phyloP scores from a whole-genome alignment of 2,329 filamentous ascomycete genomes.

The Didymella pomorum region DNA sequence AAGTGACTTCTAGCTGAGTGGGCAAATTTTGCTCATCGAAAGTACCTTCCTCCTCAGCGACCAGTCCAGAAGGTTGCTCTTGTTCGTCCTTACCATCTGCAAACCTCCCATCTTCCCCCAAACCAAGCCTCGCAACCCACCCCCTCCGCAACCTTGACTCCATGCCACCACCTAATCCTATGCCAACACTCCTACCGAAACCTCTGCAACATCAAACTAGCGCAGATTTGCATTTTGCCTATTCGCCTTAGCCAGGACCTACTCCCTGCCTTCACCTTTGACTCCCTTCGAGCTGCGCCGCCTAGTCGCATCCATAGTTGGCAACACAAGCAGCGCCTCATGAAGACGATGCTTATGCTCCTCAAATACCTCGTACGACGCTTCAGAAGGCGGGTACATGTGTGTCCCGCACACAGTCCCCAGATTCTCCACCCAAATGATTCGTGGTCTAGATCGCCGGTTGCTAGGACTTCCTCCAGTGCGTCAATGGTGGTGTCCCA shows the following conservation, averaged over 20 bases:
- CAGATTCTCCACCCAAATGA: constrained; percentile 32
- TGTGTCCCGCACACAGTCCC: constrained; percentile 30
- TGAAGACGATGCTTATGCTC: constrained; percentile 24
- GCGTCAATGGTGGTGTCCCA: constrained; percentile 23
- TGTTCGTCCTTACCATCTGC: neutral
- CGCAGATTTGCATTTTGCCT: constrained; percentile 28
- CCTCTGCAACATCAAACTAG: constrained; percentile 28
- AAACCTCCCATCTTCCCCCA: neutral
- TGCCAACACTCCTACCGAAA: constrained; percentile 26
- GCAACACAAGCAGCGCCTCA: constrained; percentile 21
- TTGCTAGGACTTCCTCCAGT: constrained; percentile 23
- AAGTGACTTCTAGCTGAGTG: neutral
- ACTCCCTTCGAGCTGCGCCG: constrained; percentile 1
- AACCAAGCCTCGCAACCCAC: constrained; percentile 22
- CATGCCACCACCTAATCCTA: constrained; percentile 30
- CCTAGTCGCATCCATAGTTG: constrained; percentile 15
- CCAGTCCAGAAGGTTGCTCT: neutral
- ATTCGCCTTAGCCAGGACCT: constrained; percentile 19
- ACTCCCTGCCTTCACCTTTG: constrained; percentile 1
- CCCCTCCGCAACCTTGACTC: constrained; percentile 28
- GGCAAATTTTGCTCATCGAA: neutral
- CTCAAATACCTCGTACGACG: constrained; percentile 11
- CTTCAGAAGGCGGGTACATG: constrained; percentile 10
- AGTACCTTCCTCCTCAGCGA: neutral
- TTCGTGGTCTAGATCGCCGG: constrained; percentile 22